Percentiles rank a stretch among this genome's conserved stretches.
These are phyloP conservation scores for Euphorbia pulcherrima DNA, from an alignment of 345 rosid species.

Conservation along the genomic window DNA sequence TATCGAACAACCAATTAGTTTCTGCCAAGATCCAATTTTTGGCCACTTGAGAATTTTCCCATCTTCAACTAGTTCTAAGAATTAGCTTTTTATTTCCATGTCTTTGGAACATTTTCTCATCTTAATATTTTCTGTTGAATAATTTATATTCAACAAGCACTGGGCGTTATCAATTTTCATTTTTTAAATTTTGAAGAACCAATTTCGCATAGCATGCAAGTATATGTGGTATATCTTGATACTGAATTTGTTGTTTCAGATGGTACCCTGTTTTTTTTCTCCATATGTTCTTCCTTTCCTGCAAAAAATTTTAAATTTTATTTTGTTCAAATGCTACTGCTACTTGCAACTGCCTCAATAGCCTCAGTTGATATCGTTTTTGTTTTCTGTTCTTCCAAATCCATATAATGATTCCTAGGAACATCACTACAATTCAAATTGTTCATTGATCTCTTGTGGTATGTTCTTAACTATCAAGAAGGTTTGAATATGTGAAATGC, in stretches of 20 bases:
- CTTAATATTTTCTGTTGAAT: no score
- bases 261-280: background rate
- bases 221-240: background rate
- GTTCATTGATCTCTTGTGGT: background rate
- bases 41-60: background rate
- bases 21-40: background rate
- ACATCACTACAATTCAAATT: background rate
- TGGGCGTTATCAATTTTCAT: background rate
- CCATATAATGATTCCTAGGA: background rate
- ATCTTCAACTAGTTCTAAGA: background rate
- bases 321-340: background rate
- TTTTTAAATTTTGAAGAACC: background rate
- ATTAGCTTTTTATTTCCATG: background rate
- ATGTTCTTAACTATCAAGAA: background rate
- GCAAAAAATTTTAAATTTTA: no score
- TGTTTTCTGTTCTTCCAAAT: background rate
- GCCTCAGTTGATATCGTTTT: no score
- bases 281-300: background rate
- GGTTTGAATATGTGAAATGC: no score
- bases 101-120: background rate
- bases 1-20: background rate
- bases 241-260: slow-evolving; percentile 2
- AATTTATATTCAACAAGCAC: background rate
- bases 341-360: background rate
- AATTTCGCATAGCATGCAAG: background rate